Evolutionary conservation across 2,329 filamentous ascomycete genomes (phyloP), one percentile per base, ranked within the genome.

Genomic region (Neoascochyta sp.): DNA sequence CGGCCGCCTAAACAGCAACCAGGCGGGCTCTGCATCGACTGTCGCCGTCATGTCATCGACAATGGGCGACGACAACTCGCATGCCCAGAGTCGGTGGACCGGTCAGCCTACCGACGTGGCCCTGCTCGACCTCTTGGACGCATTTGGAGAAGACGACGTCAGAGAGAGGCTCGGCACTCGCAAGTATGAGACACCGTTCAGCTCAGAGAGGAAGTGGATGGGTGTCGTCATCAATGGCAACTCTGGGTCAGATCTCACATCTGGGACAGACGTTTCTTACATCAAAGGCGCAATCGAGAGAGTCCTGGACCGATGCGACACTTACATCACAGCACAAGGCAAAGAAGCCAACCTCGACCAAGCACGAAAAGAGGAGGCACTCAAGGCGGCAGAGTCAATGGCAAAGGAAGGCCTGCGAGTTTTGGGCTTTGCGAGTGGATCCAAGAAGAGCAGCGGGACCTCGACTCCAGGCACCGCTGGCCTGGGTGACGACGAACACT

Each of bases 141-240:
- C 80, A 14, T 92, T 94, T 57, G 84, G 84, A 37, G 90, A 95
- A 61, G 86, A 94, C 45, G 92, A 98, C 64, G 80, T 93, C 24
- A 81, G 93, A 39, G 83, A 92, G 25, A 82, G 85, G 7, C 78
- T 95, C 31, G 88, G 88, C n/a, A 74, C 76, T 17, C 83, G 90
- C 27, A 77, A 83, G 17, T 80, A 80, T 23, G 92, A 98, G 62
- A 89, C 86, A 0, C 89, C 92, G 0, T 98, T 98, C 64, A 96
- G 90, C 59, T 98, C 92, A 1, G 88, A 95, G 58, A 78, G 90
- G 34, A 98, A 98, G 64, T 98, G 90, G 90, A 98, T 98, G 93
- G 93, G 93, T 18, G 89, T 95, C 16, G 83, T 88, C 2, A 85
- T 95, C 41, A 54, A 63, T 34, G 63, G 66, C 17, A 64, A 60